Percentiles rank a stretch among this genome's conserved stretches.
These are phyloP conservation scores for Aureobasidium sp. DNA, from an alignment of 2,329 filamentous ascomycete species.

Conservation along the genomic window DNA sequence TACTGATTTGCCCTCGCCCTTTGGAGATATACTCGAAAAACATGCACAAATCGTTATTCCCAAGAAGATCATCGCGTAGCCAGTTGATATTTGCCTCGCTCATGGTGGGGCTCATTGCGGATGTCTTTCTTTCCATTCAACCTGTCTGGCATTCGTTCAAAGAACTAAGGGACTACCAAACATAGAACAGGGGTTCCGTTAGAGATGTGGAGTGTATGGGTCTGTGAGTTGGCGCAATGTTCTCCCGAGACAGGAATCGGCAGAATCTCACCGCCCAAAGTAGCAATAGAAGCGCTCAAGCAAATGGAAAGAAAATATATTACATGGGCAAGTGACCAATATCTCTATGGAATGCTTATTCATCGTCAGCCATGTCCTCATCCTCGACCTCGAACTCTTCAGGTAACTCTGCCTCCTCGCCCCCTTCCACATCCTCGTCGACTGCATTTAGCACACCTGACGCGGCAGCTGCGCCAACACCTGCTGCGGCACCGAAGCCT, in stretches of 20 bases:
- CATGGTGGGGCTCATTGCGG: no score
- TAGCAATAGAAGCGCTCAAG: background rate
- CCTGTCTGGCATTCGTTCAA: no score
- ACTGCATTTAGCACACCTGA: constrained; percentile 77
- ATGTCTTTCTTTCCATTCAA: no score
- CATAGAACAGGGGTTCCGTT: no score
- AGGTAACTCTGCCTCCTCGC: constrained; percentile 62
- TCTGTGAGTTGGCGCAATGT: no score
- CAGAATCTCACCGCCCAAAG: background rate
- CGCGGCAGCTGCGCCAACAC: constrained; percentile 31
- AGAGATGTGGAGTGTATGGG: no score
- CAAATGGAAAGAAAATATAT: background rate
- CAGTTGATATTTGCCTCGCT: background rate
- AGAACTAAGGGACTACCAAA: no score
- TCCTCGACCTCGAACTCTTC: constrained; percentile 71
- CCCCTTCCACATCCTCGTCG: constrained; percentile 72
- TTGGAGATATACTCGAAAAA: background rate
- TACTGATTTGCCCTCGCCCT: fast-evolving
- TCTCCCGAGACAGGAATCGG: background rate
- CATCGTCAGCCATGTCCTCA: constrained; percentile 32
- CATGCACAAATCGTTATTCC: no score
- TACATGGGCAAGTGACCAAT: background rate
- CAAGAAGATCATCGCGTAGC: background rate
- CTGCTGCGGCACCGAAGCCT: constrained; percentile 13
- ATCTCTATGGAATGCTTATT: background rate